Percentiles rank a stretch among this genome's conserved stretches.
These are phyloP conservation scores for Thelephora aurantiotincta DNA, from an alignment of 768 basidiomycete species.

Conservation along the genomic window DNA sequence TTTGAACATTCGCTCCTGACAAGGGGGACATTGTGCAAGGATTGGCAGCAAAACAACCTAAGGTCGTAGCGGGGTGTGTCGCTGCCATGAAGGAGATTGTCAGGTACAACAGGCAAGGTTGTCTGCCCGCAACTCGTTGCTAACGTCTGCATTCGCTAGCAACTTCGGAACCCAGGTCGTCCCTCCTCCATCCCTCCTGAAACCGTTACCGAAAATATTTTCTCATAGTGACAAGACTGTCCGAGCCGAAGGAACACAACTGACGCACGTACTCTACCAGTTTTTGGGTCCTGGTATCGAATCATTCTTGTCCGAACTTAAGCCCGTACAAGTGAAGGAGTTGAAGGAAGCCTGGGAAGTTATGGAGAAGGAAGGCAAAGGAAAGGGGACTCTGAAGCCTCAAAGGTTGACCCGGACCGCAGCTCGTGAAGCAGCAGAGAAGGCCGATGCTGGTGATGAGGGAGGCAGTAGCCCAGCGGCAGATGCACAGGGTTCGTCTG, in stretches of 20 bases:
- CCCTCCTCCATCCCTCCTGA: conserved; percentile 69
- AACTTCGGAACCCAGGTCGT: conserved; percentile 66
- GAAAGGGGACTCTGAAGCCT: conserved; percentile 69
- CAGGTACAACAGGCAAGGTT: conserved; percentile 35
- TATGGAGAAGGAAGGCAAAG: conserved; percentile 75
- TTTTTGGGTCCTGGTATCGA: conserved; percentile 74
- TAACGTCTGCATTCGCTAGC: conserved; percentile 24
- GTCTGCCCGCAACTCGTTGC: background rate
- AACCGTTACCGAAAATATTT: conserved; percentile 84
- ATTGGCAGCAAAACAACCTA: conserved; percentile 86
- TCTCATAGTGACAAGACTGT: conserved; percentile 92
- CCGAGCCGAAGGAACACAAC: conserved; percentile 75
- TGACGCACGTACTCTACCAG: conserved; percentile 69
- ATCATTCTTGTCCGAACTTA: conserved; percentile 76
- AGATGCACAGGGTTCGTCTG: conserved; percentile 27
- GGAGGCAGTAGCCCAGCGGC: conserved; percentile 13
- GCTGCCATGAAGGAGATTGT: conserved; percentile 71
- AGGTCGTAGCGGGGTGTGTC: conserved; percentile 73
- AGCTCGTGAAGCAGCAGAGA: conserved; percentile 53
- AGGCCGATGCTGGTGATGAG: conserved; percentile 24
- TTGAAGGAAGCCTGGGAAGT: conserved; percentile 80
- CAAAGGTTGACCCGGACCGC: conserved; percentile 66
- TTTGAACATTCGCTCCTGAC: conserved; percentile 6
- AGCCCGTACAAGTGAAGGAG: conserved; percentile 95
- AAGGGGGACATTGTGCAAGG: conserved; percentile 65